phyloP scores from a whole-genome alignment of 371 early-diverging fungal species.

The Coemansia linderi region DNA sequence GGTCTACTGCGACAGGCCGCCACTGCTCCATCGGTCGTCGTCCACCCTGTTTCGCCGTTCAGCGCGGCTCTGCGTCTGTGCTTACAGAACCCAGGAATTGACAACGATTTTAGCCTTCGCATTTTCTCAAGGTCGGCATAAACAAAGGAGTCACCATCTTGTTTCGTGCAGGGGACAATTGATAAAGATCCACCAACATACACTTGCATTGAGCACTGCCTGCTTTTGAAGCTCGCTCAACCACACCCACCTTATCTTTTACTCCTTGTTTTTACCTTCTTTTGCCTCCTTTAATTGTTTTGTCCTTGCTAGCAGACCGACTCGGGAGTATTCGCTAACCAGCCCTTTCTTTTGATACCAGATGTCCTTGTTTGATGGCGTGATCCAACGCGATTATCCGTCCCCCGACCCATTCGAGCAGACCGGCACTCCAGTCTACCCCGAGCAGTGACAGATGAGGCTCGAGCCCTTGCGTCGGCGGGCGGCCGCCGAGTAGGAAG shows the following conservation, averaged over 20 bases:
- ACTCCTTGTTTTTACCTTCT: background rate
- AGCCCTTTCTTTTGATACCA: background rate
- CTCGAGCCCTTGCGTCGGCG: slow-evolving; percentile 1
- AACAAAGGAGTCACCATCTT: background rate
- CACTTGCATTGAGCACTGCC: background rate
- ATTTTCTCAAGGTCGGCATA: slow-evolving; percentile 4
- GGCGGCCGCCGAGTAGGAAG: background rate
- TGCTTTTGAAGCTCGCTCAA: background rate
- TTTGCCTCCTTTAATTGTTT: background rate
- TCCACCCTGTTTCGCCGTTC: background rate
- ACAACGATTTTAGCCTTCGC: background rate
- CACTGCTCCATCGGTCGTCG: slow-evolving; percentile 3
- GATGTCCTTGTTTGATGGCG: slow-evolving; percentile 16
- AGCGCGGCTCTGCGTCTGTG: background rate
- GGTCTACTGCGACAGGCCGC: slow-evolving; percentile 7
- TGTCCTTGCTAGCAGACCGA: background rate
- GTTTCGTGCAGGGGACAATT: background rate
- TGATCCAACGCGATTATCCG: slow-evolving; percentile 36
- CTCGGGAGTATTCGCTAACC: background rate
- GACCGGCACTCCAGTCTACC: slow-evolving; percentile 27
- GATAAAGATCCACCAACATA: slow-evolving; percentile 3
- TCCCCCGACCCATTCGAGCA: slow-evolving; percentile 36
- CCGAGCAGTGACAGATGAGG: slow-evolving; percentile 3
- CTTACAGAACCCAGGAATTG: background rate
- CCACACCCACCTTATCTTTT: background rate